Percentiles rank a stretch among this genome's conserved stretches.
Conservation (phyloP, 345 rosid genomes). For the Clausena lansium region DNA sequence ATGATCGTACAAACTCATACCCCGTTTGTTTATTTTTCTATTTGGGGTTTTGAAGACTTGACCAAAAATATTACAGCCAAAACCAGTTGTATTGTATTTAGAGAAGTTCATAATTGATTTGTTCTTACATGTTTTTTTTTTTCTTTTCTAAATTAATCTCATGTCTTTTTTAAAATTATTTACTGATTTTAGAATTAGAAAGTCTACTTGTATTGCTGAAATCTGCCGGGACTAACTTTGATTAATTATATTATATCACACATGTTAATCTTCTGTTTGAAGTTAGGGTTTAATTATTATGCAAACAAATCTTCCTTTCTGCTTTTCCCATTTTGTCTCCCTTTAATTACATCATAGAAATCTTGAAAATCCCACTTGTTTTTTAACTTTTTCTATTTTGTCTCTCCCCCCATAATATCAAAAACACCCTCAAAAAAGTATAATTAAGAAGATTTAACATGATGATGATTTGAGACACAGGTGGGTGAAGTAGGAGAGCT, state of each 20-base stretch:
- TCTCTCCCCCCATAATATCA: no score
- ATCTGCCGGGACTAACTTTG: no score
- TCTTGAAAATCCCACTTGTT: background rate
- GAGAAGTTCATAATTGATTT: background rate
- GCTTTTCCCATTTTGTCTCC: background rate
- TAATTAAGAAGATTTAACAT: background rate
- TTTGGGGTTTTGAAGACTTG: slow-evolving; percentile 6
- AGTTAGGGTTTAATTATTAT: background rate
- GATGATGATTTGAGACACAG: slow-evolving; percentile 29
- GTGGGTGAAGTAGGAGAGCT: slow-evolving; percentile 94
- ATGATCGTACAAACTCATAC: background rate
- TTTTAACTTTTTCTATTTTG: no score
- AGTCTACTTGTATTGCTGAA: no score
- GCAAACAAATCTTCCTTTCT: slow-evolving; percentile 10
- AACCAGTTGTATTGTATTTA: slow-evolving; percentile 15
- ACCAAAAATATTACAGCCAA: slow-evolving; percentile 14
- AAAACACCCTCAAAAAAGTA: background rate
- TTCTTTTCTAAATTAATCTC: background rate
- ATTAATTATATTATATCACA: no score
- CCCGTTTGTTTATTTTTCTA: background rate
- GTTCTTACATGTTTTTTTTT: background rate
- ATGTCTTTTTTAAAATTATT: no score
- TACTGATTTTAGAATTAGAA: no score
- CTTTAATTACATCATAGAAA: background rate
- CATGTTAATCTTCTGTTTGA: no score